Evolutionary conservation across 176 grass and related monocot genomes (phyloP).

Genomic region (Musa troglodytarum): DNA sequence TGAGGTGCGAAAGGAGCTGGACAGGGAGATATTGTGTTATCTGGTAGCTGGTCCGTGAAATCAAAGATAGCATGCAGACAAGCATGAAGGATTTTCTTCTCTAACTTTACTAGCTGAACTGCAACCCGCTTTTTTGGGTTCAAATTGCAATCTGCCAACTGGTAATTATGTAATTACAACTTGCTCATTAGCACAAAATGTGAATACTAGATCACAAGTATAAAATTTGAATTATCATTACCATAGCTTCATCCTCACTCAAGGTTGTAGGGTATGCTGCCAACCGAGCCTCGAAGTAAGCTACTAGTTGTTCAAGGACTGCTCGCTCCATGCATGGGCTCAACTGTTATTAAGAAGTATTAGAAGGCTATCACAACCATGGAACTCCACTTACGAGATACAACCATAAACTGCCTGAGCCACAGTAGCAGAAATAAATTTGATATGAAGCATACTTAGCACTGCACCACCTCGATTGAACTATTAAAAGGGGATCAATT

Average conservation of each 20-base stretch:
- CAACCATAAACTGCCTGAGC: background rate
- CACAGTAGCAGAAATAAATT: background rate
- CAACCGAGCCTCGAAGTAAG: conserved; percentile 78
- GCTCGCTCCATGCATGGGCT: conserved; percentile 89
- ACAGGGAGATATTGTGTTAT: conserved; percentile 71
- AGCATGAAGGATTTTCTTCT: conserved; percentile 91
- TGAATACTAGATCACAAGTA: conserved; percentile 9
- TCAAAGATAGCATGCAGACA: conserved; percentile 62
- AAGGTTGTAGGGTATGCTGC: conserved; percentile 68
- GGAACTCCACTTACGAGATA: background rate
- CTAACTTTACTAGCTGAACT: conserved; percentile 68
- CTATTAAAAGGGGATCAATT: background rate
- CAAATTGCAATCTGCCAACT: conserved; percentile 74
- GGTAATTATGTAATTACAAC: conserved; percentile 11
- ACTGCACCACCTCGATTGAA: background rate
- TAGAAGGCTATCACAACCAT: conserved; percentile 5
- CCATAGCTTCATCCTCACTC: conserved; percentile 79
- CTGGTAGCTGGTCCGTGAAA: conserved; percentile 72
- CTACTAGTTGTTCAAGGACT: conserved; percentile 89
- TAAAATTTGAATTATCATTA: conserved; percentile 31
- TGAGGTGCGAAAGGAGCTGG: conserved; percentile 73
- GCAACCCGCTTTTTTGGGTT: conserved; percentile 88
- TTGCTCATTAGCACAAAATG: conserved; percentile 18
- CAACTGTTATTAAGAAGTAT: conserved; percentile 35
- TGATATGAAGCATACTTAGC: background rate